Conservation (phyloP, 495 filamentous ascomycete species). For the Melanomma pulvis-pyrius region DNA sequence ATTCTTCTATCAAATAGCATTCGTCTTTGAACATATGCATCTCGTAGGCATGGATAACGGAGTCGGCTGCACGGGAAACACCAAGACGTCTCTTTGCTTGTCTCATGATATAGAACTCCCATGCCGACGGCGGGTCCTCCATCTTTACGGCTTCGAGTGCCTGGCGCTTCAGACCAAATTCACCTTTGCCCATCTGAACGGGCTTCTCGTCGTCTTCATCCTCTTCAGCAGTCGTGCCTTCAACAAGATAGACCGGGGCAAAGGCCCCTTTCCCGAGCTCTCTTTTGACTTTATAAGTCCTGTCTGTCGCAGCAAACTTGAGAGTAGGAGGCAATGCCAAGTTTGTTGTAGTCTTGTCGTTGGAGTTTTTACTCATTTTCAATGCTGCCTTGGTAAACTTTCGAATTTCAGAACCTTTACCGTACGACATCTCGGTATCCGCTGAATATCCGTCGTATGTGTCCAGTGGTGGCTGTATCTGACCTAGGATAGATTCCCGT, state of each 20-base stretch:
- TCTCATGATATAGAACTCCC: slow-evolving; percentile 97
- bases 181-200: slow-evolving; percentile 45
- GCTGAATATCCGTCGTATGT: slow-evolving; percentile 79
- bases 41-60: slow-evolving; percentile 78
- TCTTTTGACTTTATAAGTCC: slow-evolving; percentile 75
- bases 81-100: slow-evolving; percentile 74
- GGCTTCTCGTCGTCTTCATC: slow-evolving; percentile 46
- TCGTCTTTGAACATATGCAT: slow-evolving; percentile 87
- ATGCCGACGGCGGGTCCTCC: slow-evolving; percentile 82
- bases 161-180: slow-evolving; percentile 54
- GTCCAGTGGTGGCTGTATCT: slow-evolving; percentile 68
- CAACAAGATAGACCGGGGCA: slow-evolving; percentile 88
- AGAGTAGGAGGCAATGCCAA: slow-evolving; percentile 64
- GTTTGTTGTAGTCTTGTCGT: slow-evolving; percentile 61
- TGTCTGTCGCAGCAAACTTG: slow-evolving; percentile 62
- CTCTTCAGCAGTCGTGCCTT: slow-evolving; percentile 58
- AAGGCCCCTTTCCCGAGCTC: slow-evolving; percentile 93
- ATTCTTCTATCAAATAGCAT: slow-evolving; percentile 84
- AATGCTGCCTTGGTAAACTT: slow-evolving; percentile 71
- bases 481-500: slow-evolving; percentile 71
- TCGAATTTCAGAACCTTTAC: slow-evolving; percentile 71
- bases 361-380: slow-evolving; percentile 62
- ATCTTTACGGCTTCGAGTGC: slow-evolving; percentile 86
- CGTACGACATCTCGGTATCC: slow-evolving; percentile 59
- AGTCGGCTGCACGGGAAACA: slow-evolving; percentile 67